These are phyloP conservation scores for Gossypium trilobum DNA, from an alignment of 441 rosid species.

Conservation along the genomic window DNA sequence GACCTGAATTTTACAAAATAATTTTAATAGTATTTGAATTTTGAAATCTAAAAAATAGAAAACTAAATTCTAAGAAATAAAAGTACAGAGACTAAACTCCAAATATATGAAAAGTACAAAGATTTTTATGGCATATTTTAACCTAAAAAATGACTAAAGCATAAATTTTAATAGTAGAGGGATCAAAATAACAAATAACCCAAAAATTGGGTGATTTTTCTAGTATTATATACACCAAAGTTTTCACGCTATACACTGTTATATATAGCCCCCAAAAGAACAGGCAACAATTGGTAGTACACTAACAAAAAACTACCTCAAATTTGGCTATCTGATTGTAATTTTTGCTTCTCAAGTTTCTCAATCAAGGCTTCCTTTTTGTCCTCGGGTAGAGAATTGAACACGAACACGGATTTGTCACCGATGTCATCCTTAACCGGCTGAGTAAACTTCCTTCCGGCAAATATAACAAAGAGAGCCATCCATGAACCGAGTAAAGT, in stretches of 20 bases:
- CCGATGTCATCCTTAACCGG: conserved; percentile 63
- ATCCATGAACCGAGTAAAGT: conserved; percentile 70
- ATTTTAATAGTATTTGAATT: no score
- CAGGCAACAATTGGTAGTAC: conserved; percentile 27
- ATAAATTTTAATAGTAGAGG: not conserved
- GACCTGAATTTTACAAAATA: no score
- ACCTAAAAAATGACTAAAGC: not conserved
- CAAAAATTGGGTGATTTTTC: not conserved
- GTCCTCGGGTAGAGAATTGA: conserved; percentile 61
- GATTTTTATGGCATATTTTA: no score
- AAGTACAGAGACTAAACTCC: no score
- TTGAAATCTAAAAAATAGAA: no score
- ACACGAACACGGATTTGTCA: conserved; percentile 82
- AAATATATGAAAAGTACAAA: no score
- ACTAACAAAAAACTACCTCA: not conserved
- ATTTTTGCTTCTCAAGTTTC: conserved; percentile 53
- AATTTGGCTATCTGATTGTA: not conserved
- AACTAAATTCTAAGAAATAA: no score
- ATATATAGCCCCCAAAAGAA: not conserved
- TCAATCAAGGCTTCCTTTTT: conserved; percentile 58
- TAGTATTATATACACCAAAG: not conserved
- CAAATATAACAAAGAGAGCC: conserved; percentile 68
- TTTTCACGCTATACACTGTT: not conserved
- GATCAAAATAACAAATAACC: not conserved
- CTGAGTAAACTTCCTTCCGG: conserved; percentile 90